Evolutionary conservation across 1,284 basidiomycete genomes (phyloP), one percentile per base, ranked within the genome.

Genomic region (Cryptococcus floricola): DNA sequence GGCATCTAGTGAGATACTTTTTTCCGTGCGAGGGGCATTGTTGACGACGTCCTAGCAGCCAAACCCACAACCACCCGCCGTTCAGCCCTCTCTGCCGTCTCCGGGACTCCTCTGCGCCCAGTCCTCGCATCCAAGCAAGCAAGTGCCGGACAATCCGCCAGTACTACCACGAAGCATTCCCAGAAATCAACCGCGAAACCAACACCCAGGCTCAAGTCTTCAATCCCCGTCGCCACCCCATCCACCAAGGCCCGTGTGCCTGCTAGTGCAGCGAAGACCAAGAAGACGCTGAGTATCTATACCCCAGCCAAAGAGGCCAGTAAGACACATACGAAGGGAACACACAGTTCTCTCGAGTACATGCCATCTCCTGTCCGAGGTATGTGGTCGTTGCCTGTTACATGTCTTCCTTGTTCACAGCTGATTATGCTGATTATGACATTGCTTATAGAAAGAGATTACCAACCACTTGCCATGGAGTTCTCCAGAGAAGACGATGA

Each of bases 241-340:
- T 23, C 31, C 10, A 48, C 12, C 42, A 10, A 10, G 9, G 34
- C 39, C 8, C 46, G 45, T n/a, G 27, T 13, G 27, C 46, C 47
- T 14, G 23, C n/a, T 28, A 23, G 23, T 23, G 16, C 37, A 14
- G 13, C 47, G 12, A 53, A 34, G 18, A 14, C 43, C 16, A 60
- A 59, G 39, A 61, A 55, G 31, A 49, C 55, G 10, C 44, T 61
- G 13, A 61, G 41, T 19, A 48, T 64, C 2, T 64, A 64, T 37
- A 64, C 60, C 1, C 62, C 62, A 37, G 54, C 47, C 23, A 23
- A 39, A 12, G 48, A 52, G 31, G 19, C 38, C 2, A 48, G 39
- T 38, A 28, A 27, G 6, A 37, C 34, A 16, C 5, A 13, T 14
- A 14, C 1, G 13, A 31, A 18, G 5, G 13, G n/a, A 8, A 2